Base-by-base conservation (phyloP, 192 early-diverging fungal species). In the Radiomyces spectabilis region DNA sequence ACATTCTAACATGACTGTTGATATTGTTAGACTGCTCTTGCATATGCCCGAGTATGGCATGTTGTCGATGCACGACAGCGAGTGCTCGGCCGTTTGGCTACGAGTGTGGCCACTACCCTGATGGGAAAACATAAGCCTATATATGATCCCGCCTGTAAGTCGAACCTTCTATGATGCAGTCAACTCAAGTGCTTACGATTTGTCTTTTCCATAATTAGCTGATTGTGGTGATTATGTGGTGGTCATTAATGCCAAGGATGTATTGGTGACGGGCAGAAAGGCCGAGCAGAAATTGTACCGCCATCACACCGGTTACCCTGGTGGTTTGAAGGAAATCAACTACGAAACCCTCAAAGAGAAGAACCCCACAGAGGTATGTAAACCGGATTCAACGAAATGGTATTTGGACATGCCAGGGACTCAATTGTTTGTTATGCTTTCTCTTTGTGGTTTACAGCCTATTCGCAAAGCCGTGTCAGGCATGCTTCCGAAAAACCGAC, bases 101-200 rank as follows among this genome's bases (percentile, higher is more conserved):
- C 89, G 38, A 77, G 85, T 39, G 87, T 95, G 41, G 85, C 86
- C 59, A 88, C 88, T 35, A 93, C 92, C 16, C 79, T 98, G 33
- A 88, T 93, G 77, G 95, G 95, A 27, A 98, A 98, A 67, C 90
- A 98, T 74, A 95, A 95, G 82, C 93, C 93, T 21, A 87, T 88
- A 39, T 93, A 80, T 58, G 77, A 93, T 61, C 93, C 91, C 33
- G 88, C 91, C 41, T 74, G 86, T 91, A 76, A 38, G 64, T 30
- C 45, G 7, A 10, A 1, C 32, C 38, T 33, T 30, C 16, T 18
- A 31, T 6, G 18, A 22, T 8, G 24, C 51, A n/a, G 34, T 18
- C 16, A 47, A 8, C 18, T 24, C 21, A 53, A 18, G 24, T 31
- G 27, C 44, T 54, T 32, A 4, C 10, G n/a, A n/a, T 41, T 22